Evolutionary conservation across 495 filamentous ascomycete species (phyloP).

Genomic region (Podospora appendiculata): DNA sequence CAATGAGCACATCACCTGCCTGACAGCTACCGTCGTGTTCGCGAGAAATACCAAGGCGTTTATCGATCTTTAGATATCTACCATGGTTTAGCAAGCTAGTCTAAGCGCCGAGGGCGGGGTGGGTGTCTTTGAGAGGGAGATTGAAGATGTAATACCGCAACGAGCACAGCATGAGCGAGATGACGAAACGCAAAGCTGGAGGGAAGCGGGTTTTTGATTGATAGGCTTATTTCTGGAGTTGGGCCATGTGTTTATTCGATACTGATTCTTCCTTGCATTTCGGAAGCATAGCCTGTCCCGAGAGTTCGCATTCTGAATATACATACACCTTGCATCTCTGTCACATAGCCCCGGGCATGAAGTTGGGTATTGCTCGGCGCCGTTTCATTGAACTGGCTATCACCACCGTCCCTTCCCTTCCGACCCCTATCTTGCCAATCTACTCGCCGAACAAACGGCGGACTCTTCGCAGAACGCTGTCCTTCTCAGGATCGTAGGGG

Average conservation of each 20-base stretch:
- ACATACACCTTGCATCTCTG: constrained; percentile 2
- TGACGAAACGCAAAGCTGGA: not conserved
- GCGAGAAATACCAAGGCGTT: constrained; percentile 6
- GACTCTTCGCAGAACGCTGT: constrained; percentile 90
- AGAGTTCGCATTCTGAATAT: constrained; percentile 6
- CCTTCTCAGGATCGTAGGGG: constrained; percentile 98
- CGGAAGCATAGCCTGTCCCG: constrained; percentile 4
- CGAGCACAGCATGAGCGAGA: too few relatives aligned
- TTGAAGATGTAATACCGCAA: too few relatives aligned
- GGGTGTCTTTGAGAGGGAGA: too few relatives aligned
- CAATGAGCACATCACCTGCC: constrained; percentile 67
- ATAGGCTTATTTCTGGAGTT: constrained; percentile 3
- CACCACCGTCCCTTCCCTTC: too few relatives aligned
- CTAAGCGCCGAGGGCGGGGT: too few relatives aligned
- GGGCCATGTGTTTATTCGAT: constrained; percentile 2
- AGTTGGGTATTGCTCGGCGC: not conserved
- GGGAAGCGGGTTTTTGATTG: not conserved
- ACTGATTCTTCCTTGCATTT: constrained; percentile 7
- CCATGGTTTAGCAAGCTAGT: too few relatives aligned
- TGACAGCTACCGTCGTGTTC: constrained; percentile 62
- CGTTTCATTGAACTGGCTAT: too few relatives aligned
- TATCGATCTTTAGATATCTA: constrained; percentile 13
- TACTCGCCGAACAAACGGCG: constrained; percentile 89
- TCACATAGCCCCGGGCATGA: not conserved
- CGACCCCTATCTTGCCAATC: not conserved